Evolutionary conservation across 352 stramenopile species (phyloP), one percentile per base, ranked within the genome.

Genomic region (Phytopythium vexans): DNA sequence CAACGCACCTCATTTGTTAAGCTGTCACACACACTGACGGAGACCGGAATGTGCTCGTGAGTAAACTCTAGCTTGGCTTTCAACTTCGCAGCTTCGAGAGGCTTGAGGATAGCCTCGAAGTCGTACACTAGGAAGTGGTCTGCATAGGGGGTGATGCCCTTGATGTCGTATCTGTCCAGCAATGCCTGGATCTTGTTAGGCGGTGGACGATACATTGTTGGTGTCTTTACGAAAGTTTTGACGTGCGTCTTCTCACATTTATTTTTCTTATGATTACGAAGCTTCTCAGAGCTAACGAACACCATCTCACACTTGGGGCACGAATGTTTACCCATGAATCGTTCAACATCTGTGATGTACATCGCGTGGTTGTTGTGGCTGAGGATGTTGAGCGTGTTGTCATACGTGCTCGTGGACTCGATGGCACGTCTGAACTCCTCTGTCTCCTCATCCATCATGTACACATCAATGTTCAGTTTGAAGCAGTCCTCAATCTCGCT

Each of bases 121-220:
- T 66, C 56, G 45, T 69, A 64, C 0, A 63, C 54, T 8, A 68
- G 58, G 16, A 64, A 68, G 35, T 64, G 60, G 33, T 68, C 60
- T 3, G 54, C 40, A 39, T 58, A 37, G 4, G 53, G 16, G 12
- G 53, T 41, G 7, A 59, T 31, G 36, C 52, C 8, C 21, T 57
- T 57, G 4, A 51, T 40, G 8, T 12, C 14, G 14, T 60, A 61
- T 10, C 49, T 49, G 3, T 49, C 14, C 0, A 67, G 33, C 12
- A 63, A 8, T 12, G 15, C n/a, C 3, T 34, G n/a, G 27, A 67
- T 56, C 5, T n/a, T 33, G 12, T 62, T 67, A 31, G 15, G 33
- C 33, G 35, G 33, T 41, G 37, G 59, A 8, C 32, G 36, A 40
- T 56, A 67, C 8, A 67, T 51, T 33, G 48, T 55, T 37, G 59